phyloP scores from a whole-genome alignment of 352 stramenopile species.

The Phytophthora pistaciae region DNA sequence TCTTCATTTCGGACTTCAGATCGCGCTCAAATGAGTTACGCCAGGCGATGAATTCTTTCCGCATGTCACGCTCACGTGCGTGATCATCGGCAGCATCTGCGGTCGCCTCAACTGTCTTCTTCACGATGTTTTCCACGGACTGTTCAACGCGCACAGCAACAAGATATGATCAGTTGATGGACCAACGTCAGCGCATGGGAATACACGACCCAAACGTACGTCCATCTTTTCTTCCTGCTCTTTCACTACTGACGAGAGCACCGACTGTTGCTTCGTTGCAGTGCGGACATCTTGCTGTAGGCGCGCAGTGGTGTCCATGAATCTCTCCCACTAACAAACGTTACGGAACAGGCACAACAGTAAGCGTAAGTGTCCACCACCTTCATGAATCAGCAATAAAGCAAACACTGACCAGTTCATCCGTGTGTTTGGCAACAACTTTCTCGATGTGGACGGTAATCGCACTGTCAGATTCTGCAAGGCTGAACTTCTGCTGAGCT shows the following conservation, averaged over 20 bases:
- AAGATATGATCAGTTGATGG: conserved; percentile 12
- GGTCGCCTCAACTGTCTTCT: conserved; percentile 13
- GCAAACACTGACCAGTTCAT: conserved; percentile 59
- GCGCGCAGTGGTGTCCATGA: conserved; percentile 50
- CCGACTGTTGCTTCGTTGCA: conserved; percentile 38
- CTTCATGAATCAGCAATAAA: neutral
- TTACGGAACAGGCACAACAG: neutral
- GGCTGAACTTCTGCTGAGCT: conserved; percentile 65
- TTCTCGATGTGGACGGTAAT: conserved; percentile 79
- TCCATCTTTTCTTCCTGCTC: conserved; percentile 54
- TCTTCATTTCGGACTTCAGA: conserved; percentile 55
- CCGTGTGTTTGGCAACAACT: conserved; percentile 65
- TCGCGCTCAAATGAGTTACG: conserved; percentile 45
- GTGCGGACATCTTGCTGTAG: conserved; percentile 42
- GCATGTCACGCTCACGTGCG: conserved; percentile 22
- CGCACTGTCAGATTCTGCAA: conserved; percentile 58
- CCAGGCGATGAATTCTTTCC: conserved; percentile 45
- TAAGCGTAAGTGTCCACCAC: neutral
- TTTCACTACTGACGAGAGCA: conserved; percentile 40
- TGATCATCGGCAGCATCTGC: conserved; percentile 14
- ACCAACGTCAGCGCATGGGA: conserved; percentile 1
- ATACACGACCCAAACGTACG: conserved; percentile 29
- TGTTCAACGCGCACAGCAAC: conserved; percentile 11
- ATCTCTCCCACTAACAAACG: conserved; percentile 54
- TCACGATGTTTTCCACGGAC: conserved; percentile 35